Conservation (phyloP, 371 early-diverging fungal species). For the Phascolomyces articulosus region DNA sequence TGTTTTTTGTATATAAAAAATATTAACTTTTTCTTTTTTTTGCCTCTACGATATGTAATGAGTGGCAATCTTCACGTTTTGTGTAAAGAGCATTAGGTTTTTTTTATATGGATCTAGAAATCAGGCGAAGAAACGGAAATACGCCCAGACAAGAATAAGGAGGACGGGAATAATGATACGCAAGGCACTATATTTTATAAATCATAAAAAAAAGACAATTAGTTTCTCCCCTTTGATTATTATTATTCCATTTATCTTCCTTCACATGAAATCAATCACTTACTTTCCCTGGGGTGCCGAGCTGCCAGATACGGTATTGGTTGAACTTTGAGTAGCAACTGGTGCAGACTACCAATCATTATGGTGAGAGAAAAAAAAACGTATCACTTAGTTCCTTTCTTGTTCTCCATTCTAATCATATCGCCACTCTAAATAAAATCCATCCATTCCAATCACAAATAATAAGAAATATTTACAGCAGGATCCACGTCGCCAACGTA, state of each 20-base stretch:
- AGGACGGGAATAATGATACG: conserved; percentile 39
- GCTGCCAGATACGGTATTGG: conserved; percentile 9
- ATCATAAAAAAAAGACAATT: conserved; percentile 3
- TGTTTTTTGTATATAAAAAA: neutral
- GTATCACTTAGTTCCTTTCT: too few species aligned
- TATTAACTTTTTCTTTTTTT: too few species aligned
- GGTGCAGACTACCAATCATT: conserved; percentile 48
- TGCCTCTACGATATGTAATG: conserved; percentile 3
- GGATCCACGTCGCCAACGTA: conserved; percentile 77
- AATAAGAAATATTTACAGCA: conserved; percentile 36
- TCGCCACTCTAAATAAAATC: too few species aligned
- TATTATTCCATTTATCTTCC: neutral
- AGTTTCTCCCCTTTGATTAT: neutral
- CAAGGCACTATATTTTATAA: conserved; percentile 28
- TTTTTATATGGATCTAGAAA: neutral
- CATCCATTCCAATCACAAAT: too few species aligned
- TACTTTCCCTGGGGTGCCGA: conserved; percentile 52
- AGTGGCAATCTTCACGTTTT: too few species aligned
- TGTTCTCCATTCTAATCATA: too few species aligned
- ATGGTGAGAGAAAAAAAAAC: too few species aligned
- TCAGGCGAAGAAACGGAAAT: conserved; percentile 35
- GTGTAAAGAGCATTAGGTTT: too few species aligned
- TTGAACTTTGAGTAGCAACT: conserved; percentile 24
- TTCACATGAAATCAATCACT: conserved; percentile 9
- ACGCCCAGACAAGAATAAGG: conserved; percentile 27